A percentile compares a stretch with the other conserved stretches of the same genome.
Evolutionary conservation across 495 filamentous ascomycete species (phyloP).

Genomic region (Tuber calosporum): DNA sequence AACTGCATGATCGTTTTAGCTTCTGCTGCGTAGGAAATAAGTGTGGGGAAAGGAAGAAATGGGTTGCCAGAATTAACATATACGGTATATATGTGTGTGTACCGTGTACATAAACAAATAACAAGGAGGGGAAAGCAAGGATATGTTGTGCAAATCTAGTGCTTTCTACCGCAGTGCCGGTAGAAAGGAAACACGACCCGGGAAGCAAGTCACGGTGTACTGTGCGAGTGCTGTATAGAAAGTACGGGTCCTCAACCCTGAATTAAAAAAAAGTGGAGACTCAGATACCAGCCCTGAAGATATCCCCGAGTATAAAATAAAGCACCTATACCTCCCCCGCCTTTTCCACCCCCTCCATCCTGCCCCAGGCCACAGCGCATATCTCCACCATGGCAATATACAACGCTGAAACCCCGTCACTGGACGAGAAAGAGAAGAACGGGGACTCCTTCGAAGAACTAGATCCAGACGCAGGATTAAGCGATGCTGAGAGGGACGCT

Average conservation of each 20-base stretch:
- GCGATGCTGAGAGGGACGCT: conserved; percentile 57
- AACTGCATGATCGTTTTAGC: background rate
- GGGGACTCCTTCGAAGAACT: conserved; percentile 16
- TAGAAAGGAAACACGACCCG: background rate
- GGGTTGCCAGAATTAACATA: background rate
- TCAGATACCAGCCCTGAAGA: background rate
- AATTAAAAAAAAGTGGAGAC: background rate
- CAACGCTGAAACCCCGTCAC: conserved; percentile 4
- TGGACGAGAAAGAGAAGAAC: conserved; percentile 16
- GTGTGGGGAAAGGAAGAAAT: background rate
- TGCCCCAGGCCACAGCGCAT: background rate
- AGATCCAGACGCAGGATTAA: conserved; percentile 64
- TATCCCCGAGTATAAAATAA: background rate
- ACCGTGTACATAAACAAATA: too few relatives aligned
- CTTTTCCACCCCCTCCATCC: background rate
- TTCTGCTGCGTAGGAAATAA: background rate
- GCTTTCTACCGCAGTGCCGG: background rate
- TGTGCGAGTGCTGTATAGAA: background rate
- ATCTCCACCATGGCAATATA: conserved; percentile 9
- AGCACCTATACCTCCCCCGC: background rate
- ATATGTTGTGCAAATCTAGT: background rate
- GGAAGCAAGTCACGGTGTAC: background rate
- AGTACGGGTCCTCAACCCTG: background rate
- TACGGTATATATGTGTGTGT: too few relatives aligned
- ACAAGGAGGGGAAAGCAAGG: background rate